Conservation (phyloP, 768 basidiomycete species). For the Pulveroboletus ravenelii region DNA sequence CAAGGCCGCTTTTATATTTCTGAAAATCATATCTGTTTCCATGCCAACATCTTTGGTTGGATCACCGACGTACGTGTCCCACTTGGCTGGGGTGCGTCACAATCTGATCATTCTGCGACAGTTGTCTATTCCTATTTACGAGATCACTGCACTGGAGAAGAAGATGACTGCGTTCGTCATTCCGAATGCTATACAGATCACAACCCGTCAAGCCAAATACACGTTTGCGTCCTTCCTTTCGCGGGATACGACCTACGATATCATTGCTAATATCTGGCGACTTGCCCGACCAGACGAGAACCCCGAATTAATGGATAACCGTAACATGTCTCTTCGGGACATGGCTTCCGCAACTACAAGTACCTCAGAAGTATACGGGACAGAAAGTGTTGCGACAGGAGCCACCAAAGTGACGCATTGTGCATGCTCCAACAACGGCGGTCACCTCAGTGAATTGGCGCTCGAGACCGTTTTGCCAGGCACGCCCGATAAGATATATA, state of each 20-base stretch:
- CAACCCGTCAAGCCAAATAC: constrained; percentile 80
- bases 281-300: constrained; percentile 69
- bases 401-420: constrained; percentile 63
- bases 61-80: constrained; percentile 78
- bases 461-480: constrained; percentile 81
- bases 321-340: constrained; percentile 14
- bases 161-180: constrained; percentile 98
- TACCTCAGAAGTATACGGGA: constrained; percentile 14
- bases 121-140: constrained; percentile 85
- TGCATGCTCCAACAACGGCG: constrained; percentile 62
- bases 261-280: constrained; percentile 94
- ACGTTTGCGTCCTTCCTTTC: constrained; percentile 96
- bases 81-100: not conserved
- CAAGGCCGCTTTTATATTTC: constrained; percentile 97
- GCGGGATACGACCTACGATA: constrained; percentile 93
- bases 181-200: constrained; percentile 90
- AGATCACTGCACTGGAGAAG: constrained; percentile 86
- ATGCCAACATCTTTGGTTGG: constrained; percentile 99
- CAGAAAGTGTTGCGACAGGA: constrained; percentile 4
- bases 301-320: constrained; percentile 25
- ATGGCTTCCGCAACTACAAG: constrained; percentile 15
- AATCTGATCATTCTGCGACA: constrained; percentile 29
- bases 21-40: constrained; percentile 99
- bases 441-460: constrained; percentile 68
- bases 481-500: constrained; percentile 92